Evolutionary conservation across 176 grass and related monocot genomes (phyloP), one percentile per base, ranked within the genome.

Genomic region (Thinopyrum elongatum): DNA sequence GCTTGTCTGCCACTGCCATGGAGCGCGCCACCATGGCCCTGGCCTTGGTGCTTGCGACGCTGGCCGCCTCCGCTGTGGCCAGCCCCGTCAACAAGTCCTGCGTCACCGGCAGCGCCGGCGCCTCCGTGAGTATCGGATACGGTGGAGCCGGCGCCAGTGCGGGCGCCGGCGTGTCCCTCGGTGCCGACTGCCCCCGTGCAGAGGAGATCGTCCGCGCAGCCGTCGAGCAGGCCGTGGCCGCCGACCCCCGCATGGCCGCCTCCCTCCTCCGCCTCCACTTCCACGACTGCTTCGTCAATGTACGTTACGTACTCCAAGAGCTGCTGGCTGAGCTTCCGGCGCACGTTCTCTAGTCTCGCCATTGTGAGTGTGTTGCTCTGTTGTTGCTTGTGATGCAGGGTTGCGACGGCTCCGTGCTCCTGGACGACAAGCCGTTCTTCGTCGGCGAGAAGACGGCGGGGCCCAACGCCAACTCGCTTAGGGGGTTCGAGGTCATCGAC

Each of bases 281-380:
- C 75, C 95, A 97, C n/a, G 95, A 97, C 79, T 95, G 92, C 80
- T 98, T 98, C 58, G 95, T 93, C 62, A 91, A 85, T 89, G 84
- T 80, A 44, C 41, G 25, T 21, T 80, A 44, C 41, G 25, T 21
- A 14, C 28, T 30, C 16, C 3, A 17, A 3, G 49, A 53, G 49
- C 49, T 19, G 2, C 49, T 53, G 16, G 16, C 49, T 7, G 16
- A 53, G 49, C 49, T 53, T 53, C 47, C 3, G 10, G 0, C 74
- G 87, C 85, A 87, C 89, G 88, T 23, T 89, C 70, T 95, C 86
- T 89, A 47, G 87, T 93, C 30, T 57, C 39, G 47, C 47, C 47
- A 51, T 17, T 74, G 31, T 47, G 6, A 36, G 8, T 10, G 23
- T 7, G 10, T 41, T 46, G 12, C 11, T 17, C 46, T 49, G 0